phyloP scores from a whole-genome alignment of 495 filamentous ascomycete species.

The Neurospora tetraspora region DNA sequence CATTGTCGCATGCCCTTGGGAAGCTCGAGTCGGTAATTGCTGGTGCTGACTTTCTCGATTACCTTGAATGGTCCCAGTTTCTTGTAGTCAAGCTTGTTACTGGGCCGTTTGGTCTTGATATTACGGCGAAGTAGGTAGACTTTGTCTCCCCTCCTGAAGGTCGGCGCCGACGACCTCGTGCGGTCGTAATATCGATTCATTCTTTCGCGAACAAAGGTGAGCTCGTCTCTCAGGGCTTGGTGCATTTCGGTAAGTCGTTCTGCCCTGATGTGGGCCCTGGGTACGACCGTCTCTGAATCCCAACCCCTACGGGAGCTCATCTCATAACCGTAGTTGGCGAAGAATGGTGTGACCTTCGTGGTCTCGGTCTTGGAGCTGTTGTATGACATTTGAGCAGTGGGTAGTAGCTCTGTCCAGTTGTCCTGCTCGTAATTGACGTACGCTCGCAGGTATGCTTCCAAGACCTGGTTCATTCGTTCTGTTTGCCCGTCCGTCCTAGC shows the following conservation, averaged over 20 bases:
- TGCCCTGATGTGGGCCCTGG: background rate
- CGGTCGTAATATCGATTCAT: constrained; percentile 14
- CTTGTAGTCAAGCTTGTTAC: constrained; percentile 22
- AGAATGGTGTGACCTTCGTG: no score
- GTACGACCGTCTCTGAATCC: background rate
- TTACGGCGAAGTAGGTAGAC: constrained; percentile 22
- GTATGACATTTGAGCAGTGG: background rate
- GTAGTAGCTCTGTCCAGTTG: background rate
- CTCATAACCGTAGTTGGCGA: background rate
- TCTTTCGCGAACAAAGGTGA: constrained; percentile 9
- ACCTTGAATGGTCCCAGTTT: constrained; percentile 17
- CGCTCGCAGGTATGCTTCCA: background rate
- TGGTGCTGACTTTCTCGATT: no score
- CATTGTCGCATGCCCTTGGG: no score
- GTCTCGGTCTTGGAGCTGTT: background rate
- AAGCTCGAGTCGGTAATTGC: no score
- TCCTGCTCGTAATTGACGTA: background rate
- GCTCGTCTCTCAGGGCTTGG: constrained; percentile 9
- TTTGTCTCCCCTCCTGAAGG: constrained; percentile 19
- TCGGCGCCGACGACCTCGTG: constrained; percentile 10
- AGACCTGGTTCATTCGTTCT: no score
- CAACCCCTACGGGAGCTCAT: background rate
- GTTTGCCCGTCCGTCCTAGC: no score
- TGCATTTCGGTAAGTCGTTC: constrained; percentile 7
- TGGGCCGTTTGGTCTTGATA: constrained; percentile 23